Evolutionary conservation across 208 protist species (phyloP).

Genomic region (Strigomonas culicis): DNA sequence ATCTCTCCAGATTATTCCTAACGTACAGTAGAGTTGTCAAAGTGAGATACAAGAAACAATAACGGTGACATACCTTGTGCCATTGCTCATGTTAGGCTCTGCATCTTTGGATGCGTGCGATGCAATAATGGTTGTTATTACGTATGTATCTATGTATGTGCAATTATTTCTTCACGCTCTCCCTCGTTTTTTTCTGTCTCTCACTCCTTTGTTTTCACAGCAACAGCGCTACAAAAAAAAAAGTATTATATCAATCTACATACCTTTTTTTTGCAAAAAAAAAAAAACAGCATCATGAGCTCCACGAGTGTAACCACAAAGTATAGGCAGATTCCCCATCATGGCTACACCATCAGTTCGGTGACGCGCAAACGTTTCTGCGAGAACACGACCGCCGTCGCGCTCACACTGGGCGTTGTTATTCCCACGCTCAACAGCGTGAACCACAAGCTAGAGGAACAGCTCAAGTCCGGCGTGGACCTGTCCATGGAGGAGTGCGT

Average conservation of each 20-base stretch:
- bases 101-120: too few species aligned
- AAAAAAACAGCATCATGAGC: background rate
- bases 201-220: background rate
- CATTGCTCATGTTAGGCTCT: too few species aligned
- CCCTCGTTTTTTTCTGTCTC: background rate
- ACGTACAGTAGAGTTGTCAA: too few species aligned
- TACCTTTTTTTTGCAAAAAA: background rate
- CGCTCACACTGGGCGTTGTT: slow-evolving; percentile 46
- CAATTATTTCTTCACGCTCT: background rate
- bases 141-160: background rate
- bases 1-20: too few species aligned
- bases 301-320: background rate
- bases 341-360: slow-evolving; percentile 45
- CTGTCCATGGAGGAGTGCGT: slow-evolving; percentile 52
- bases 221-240: background rate
- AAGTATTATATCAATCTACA: background rate
- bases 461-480: slow-evolving; percentile 53
- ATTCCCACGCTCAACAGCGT: slow-evolving; percentile 51
- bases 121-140: too few species aligned
- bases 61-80: too few species aligned
- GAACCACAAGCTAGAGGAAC: slow-evolving; percentile 51
- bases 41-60: too few species aligned
- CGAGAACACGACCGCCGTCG: slow-evolving; percentile 59
- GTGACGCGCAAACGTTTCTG: slow-evolving; percentile 46
- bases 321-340: too few species aligned